phyloP scores from a whole-genome alignment of 331 rosid species.

The Pyrus hybrid region DNA sequence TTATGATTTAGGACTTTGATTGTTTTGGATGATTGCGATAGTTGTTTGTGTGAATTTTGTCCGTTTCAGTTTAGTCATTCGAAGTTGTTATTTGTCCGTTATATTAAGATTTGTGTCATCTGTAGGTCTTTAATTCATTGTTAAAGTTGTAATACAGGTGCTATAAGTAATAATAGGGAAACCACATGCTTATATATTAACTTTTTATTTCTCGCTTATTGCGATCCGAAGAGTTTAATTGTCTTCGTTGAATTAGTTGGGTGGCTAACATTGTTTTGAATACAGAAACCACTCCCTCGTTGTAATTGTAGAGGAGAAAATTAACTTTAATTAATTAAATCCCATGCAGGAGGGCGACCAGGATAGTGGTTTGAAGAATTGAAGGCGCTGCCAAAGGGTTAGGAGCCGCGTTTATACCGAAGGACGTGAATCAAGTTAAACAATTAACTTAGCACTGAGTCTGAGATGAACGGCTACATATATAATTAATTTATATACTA shows the following conservation, averaged over 20 bases:
- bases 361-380: neutral
- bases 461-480: neutral
- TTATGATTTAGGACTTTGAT: too few relatives aligned
- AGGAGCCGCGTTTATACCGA: neutral
- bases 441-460: neutral
- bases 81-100: too few relatives aligned
- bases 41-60: too few relatives aligned
- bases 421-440: neutral
- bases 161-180: too few relatives aligned
- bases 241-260: neutral
- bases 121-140: too few relatives aligned
- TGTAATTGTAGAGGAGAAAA: neutral
- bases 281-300: neutral
- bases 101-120: too few relatives aligned
- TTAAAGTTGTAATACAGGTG: too few relatives aligned
- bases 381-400: conserved; percentile 16
- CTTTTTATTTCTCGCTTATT: neutral
- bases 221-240: neutral
- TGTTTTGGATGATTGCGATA: too few relatives aligned
- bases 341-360: neutral
- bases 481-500: neutral
- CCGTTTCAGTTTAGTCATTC: too few relatives aligned
- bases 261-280: neutral
- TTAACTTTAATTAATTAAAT: too few relatives aligned
- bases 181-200: too few relatives aligned